Evolutionary conservation across 2,329 filamentous ascomycete genomes (phyloP).

Genomic region (Calonectria pauciramosa): DNA sequence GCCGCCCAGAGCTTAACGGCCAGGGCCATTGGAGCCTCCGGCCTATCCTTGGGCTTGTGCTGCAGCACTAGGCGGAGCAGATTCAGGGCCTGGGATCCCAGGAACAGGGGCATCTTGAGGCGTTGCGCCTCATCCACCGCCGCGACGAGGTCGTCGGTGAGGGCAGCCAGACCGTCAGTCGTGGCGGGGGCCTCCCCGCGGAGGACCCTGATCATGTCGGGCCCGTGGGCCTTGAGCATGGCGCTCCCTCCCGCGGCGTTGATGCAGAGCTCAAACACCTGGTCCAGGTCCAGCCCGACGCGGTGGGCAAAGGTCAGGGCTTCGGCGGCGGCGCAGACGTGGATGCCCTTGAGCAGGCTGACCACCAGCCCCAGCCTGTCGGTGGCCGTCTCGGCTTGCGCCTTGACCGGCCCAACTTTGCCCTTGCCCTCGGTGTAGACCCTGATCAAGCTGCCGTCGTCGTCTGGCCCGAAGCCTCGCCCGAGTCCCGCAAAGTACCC

Average conservation of each 20-base stretch:
- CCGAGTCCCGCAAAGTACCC: conserved; percentile 72
- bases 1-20: conserved; percentile 27
- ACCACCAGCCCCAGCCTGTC: conserved; percentile 26
- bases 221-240: conserved; percentile 22
- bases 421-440: conserved; percentile 27
- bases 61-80: conserved; percentile 28
- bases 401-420: background rate
- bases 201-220: conserved; percentile 25
- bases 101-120: conserved; percentile 30
- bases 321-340: conserved; percentile 30
- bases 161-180: background rate
- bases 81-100: conserved; percentile 25
- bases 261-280: conserved; percentile 33
- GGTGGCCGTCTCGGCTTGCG: background rate
- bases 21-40: conserved; percentile 22
- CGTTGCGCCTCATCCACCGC: conserved; percentile 30
- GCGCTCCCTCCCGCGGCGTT: conserved; percentile 29
- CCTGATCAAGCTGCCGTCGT: conserved; percentile 27
- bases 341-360: conserved; percentile 30
- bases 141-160: conserved; percentile 16
- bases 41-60: conserved; percentile 22
- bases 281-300: conserved; percentile 32
- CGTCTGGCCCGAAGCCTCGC: conserved; percentile 59
- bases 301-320: conserved; percentile 30
- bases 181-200: background rate